Evolutionary conservation across 371 early-diverging fungal genomes (phyloP).

Genomic region (Lichtheimia ornata): DNA sequence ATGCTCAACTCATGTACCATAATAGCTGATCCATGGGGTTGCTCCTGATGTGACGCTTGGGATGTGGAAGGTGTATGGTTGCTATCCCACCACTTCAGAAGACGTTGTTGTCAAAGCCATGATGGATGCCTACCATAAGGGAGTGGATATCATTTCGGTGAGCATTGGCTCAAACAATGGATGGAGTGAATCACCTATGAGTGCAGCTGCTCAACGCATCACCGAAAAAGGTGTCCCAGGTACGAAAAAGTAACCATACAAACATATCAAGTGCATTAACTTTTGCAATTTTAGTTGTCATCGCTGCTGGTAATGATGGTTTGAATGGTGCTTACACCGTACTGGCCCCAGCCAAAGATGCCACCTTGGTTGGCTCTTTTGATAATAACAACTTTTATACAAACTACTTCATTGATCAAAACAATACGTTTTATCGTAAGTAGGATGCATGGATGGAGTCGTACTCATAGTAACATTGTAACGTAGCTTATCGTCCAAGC

Average conservation of each 20-base stretch:
- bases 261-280: not conserved
- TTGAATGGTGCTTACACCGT: slow-evolving; percentile 53
- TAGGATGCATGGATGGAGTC: too few relatives aligned
- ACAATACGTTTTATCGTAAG: not conserved
- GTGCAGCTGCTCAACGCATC: slow-evolving; percentile 33
- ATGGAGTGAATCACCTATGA: slow-evolving; percentile 34
- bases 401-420: slow-evolving; percentile 19
- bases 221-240: slow-evolving; percentile 35
- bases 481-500: not conserved
- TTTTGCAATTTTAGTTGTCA: slow-evolving; percentile 20
- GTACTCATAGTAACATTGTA: too few relatives aligned
- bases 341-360: slow-evolving; percentile 59
- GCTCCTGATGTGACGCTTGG: slow-evolving; percentile 61
- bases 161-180: slow-evolving; percentile 29
- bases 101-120: slow-evolving; percentile 76
- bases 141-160: slow-evolving; percentile 41
- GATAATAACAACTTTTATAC: slow-evolving; percentile 38
- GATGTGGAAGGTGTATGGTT: slow-evolving; percentile 43
- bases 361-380: slow-evolving; percentile 68
- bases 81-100: slow-evolving; percentile 47
- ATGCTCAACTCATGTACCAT: too few relatives aligned
- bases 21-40: slow-evolving; percentile 37
- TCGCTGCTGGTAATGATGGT: slow-evolving; percentile 73
- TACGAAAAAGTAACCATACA: slow-evolving; percentile 9
- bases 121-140: slow-evolving; percentile 66